phyloP scores from a whole-genome alignment of 345 rosid genomes.

The Corchorus capsularis region DNA sequence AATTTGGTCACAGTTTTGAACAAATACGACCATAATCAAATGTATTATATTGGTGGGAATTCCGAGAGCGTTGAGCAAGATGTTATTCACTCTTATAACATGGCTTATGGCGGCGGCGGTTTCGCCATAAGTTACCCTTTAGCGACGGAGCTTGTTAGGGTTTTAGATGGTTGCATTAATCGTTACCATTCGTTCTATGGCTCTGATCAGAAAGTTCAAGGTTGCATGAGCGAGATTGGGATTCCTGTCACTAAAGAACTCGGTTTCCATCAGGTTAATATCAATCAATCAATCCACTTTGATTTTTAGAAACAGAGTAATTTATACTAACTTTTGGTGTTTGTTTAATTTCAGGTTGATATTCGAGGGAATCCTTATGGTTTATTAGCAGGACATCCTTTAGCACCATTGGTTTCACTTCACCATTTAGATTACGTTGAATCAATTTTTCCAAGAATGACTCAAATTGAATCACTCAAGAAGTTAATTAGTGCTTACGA shows the following conservation, averaged over 20 bases:
- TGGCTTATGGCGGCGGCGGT: slow-evolving; percentile 94
- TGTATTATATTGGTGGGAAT: slow-evolving; percentile 82
- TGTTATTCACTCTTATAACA: slow-evolving; percentile 69
- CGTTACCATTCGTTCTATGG: slow-evolving; percentile 74
- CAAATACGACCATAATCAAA: slow-evolving; percentile 83
- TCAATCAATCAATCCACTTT: too few relatives aligned
- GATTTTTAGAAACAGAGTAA: not conserved
- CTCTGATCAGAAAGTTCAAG: slow-evolving; percentile 83
- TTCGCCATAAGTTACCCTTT: slow-evolving; percentile 79
- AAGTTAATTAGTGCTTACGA: slow-evolving; percentile 49
- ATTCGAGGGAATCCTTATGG: slow-evolving; percentile 80
- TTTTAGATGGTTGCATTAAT: slow-evolving; percentile 83
- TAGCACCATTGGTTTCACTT: slow-evolving; percentile 77
- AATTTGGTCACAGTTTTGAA: slow-evolving; percentile 61
- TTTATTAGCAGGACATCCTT: slow-evolving; percentile 80
- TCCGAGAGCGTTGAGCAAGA: slow-evolving; percentile 93
- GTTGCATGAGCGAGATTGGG: slow-evolving; percentile 80
- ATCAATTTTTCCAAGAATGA: slow-evolving; percentile 54
- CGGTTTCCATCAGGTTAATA: slow-evolving; percentile 86
- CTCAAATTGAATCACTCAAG: slow-evolving; percentile 50
- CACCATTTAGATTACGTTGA: slow-evolving; percentile 81
- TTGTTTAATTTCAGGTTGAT: slow-evolving; percentile 62
- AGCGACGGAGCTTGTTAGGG: slow-evolving; percentile 65
- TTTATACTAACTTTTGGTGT: too few relatives aligned
- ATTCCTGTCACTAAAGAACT: slow-evolving; percentile 75